phyloP scores from a whole-genome alignment of 306 rosid species.

The Prunus padus region DNA sequence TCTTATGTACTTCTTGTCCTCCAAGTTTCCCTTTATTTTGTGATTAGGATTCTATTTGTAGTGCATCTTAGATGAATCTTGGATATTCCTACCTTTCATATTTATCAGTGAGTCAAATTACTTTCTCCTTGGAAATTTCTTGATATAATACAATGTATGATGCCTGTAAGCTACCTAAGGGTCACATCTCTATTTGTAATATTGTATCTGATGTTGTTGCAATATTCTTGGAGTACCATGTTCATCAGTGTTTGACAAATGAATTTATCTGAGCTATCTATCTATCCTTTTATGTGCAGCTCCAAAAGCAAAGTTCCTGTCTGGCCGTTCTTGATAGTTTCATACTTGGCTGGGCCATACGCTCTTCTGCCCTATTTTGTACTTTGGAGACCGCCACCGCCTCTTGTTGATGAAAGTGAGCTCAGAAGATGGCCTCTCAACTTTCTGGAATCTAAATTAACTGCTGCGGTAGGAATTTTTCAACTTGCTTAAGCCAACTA shows the following conservation, averaged over 20 bases:
- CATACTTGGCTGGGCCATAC: constrained; percentile 74
- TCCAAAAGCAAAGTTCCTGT: constrained; percentile 70
- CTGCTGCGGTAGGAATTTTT: constrained; percentile 57
- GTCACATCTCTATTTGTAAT: not conserved
- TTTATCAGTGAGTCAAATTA: no score
- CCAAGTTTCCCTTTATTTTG: not conserved
- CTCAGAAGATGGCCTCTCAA: constrained; percentile 77
- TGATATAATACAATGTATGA: no score
- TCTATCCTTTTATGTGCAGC: constrained; percentile 45
- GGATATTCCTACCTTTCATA: no score
- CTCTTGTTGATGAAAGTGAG: constrained; percentile 66
- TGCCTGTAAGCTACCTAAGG: no score
- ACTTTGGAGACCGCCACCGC: constrained; percentile 90
- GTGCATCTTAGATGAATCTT: not conserved
- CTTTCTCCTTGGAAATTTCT: no score
- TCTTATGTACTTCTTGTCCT: not conserved
- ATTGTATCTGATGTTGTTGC: not conserved
- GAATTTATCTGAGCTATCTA: constrained; percentile 13
- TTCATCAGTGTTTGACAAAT: constrained; percentile 20
- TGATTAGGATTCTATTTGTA: not conserved
- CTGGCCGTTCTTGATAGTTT: constrained; percentile 80
- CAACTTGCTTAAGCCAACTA: not conserved
- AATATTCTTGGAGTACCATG: not conserved
- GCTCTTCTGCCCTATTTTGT: constrained; percentile 89
- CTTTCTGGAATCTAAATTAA: constrained; percentile 80